phyloP scores from a whole-genome alignment of 2,329 filamentous ascomycete species.

The Coniosporium uncinatum region DNA sequence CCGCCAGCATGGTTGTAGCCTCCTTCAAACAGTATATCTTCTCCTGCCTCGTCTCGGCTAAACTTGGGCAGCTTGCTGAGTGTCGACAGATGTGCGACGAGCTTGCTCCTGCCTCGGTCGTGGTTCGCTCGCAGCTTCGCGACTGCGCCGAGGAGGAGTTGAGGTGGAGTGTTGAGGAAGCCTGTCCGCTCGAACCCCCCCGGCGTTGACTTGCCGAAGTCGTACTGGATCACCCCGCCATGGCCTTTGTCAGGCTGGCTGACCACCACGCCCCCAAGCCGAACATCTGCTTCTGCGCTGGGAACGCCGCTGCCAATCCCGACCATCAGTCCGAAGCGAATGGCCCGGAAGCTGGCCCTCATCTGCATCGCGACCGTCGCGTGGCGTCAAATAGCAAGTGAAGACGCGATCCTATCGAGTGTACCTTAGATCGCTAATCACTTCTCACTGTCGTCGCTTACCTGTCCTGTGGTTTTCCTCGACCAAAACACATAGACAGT shows the following conservation, averaged over 20 bases:
- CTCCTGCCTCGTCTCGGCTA: slow-evolving; percentile 2
- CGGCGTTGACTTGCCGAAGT: slow-evolving; percentile 11
- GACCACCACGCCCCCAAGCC: slow-evolving; percentile 19
- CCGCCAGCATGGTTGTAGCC: slow-evolving; percentile 9
- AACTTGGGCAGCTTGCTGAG: slow-evolving; percentile 2
- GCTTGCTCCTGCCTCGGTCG: slow-evolving; percentile 1
- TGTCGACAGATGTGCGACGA: slow-evolving; percentile 1
- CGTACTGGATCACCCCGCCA: slow-evolving; percentile 17
- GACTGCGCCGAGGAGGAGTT: slow-evolving; percentile 3
- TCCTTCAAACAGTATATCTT: slow-evolving; percentile 12
- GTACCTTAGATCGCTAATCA: too few species aligned
- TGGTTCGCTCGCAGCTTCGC: slow-evolving; percentile 3
- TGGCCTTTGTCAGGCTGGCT: slow-evolving; percentile 9
- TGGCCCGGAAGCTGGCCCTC: slow-evolving; percentile 9
- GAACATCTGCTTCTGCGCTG: slow-evolving; percentile 10
- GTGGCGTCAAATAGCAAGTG: too few species aligned
- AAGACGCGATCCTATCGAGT: too few species aligned
- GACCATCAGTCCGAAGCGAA: slow-evolving; percentile 13
- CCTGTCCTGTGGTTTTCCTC: too few species aligned
- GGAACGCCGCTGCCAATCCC: slow-evolving; percentile 17
- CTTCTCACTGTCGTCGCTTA: too few species aligned
- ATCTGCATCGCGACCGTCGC: slow-evolving; percentile 11
- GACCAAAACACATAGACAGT: too few species aligned
- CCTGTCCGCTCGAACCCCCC: slow-evolving; percentile 10
- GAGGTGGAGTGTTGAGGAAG: slow-evolving; percentile 8